These are phyloP conservation scores for Talaromyces funiculosus DNA, from an alignment of 2,329 filamentous ascomycete genomes.

Conservation along the genomic window DNA sequence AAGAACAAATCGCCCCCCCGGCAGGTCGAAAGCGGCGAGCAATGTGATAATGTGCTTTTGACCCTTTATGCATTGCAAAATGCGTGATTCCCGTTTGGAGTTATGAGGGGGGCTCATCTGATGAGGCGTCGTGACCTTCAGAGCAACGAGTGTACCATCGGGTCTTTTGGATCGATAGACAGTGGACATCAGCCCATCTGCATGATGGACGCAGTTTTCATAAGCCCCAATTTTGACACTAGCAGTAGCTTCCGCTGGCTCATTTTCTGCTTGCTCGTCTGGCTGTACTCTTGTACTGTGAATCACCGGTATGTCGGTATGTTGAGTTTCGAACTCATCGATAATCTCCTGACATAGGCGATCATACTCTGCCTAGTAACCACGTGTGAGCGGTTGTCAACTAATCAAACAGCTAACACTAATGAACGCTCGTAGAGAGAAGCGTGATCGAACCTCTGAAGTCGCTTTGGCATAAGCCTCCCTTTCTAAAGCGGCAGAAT, in stretches of 20 bases:
- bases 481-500: constrained; percentile 61
- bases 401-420: background rate
- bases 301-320: constrained; percentile 20
- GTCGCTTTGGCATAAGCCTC: constrained; percentile 34
- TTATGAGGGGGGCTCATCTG: constrained; percentile 74
- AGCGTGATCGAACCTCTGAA: constrained; percentile 29
- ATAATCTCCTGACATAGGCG: constrained; percentile 37
- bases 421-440: background rate
- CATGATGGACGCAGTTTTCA: constrained; percentile 51
- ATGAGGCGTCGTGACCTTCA: constrained; percentile 80
- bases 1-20: constrained; percentile 68
- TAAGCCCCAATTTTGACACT: constrained; percentile 48
- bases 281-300: constrained; percentile 19
- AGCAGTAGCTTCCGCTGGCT: constrained; percentile 29
- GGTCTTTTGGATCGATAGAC: constrained; percentile 63
- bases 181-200: constrained; percentile 70
- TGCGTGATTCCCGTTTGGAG: constrained; percentile 69
- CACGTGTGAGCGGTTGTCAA: constrained; percentile 18
- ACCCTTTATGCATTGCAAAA: constrained; percentile 58
- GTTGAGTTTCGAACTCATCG: constrained; percentile 26
- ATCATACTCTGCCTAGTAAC: constrained; percentile 53
- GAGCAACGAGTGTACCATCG: constrained; percentile 52
- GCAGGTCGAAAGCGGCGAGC: constrained; percentile 63
- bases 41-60: constrained; percentile 58
- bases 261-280: constrained; percentile 18